These are phyloP conservation scores for Sordariomycetes sp. DNA, from an alignment of 2,329 filamentous ascomycete species.

Conservation along the genomic window DNA sequence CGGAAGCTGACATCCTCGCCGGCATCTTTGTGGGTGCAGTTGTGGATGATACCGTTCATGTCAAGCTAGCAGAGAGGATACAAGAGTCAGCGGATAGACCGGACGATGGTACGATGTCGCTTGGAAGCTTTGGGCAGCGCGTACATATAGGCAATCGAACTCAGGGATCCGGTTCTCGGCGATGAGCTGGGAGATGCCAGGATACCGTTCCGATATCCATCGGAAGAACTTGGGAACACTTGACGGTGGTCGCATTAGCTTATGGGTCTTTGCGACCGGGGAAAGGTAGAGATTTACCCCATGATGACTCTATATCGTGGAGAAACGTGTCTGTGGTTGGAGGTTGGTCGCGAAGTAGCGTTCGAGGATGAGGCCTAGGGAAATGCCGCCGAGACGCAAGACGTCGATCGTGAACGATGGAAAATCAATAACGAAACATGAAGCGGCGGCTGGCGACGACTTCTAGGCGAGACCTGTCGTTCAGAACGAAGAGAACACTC, in stretches of 20 bases:
- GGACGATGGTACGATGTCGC: neutral
- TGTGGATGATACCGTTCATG: constrained; percentile 99
- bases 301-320: constrained; percentile 10
- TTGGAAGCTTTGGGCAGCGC: constrained; percentile 5
- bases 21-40: constrained; percentile 95
- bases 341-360: neutral
- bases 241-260: constrained; percentile 4
- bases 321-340: neutral
- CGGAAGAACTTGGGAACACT: constrained; percentile 84
- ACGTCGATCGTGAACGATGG: neutral
- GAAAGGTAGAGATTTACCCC: constrained; percentile 12
- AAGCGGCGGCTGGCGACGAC: neutral
- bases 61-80: constrained; percentile 48
- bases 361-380: neutral
- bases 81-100: constrained; percentile 7
- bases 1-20: constrained; percentile 78
- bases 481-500: neutral
- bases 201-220: constrained; percentile 99
- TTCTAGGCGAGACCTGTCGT: neutral
- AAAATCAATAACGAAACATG: neutral
- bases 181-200: constrained; percentile 94
- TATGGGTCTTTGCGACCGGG: neutral
- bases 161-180: constrained; percentile 98
- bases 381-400: neutral
- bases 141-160: constrained; percentile 88